These are phyloP conservation scores for Juglanconis sp. DNA, from an alignment of 2,329 filamentous ascomycete genomes.

Conservation along the genomic window DNA sequence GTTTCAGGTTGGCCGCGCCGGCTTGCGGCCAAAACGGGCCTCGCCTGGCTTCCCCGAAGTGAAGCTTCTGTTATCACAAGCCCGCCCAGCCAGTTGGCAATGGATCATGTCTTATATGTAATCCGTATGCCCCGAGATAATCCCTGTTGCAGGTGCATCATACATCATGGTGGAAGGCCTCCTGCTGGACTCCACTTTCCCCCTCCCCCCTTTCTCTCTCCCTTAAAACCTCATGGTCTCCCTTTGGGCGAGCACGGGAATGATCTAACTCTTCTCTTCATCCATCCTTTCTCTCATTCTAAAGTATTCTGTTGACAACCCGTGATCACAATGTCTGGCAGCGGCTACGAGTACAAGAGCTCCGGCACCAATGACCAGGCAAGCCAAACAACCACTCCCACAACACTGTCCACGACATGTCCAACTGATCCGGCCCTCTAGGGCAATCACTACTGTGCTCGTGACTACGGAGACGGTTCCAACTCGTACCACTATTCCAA, in stretches of 20 bases:
- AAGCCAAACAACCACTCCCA: slow-evolving; percentile 17
- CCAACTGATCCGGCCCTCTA: slow-evolving; percentile 26
- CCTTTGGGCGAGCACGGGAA: background rate
- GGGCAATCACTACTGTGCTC: slow-evolving; percentile 67
- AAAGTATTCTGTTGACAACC: background rate
- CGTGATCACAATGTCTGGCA: slow-evolving; percentile 13
- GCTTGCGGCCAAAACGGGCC: too few relatives aligned
- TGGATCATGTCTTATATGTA: background rate
- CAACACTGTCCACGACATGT: background rate
- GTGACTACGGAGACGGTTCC: slow-evolving; percentile 54
- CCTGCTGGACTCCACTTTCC: background rate
- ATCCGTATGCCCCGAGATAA: background rate
- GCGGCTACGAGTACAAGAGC: slow-evolving; percentile 41
- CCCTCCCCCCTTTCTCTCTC: background rate
- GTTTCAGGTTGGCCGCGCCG: too few relatives aligned
- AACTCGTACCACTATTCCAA: slow-evolving; percentile 70
- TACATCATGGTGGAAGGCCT: background rate
- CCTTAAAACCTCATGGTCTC: background rate
- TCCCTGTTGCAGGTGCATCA: background rate
- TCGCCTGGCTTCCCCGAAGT: too few relatives aligned
- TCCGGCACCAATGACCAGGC: slow-evolving; percentile 63
- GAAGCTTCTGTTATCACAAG: too few relatives aligned
- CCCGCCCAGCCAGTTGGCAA: too few relatives aligned
- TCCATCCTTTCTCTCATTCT: background rate
- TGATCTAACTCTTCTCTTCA: background rate